phyloP scores from a whole-genome alignment of 768 basidiomycete genomes.

The Hebeloma cylindrosporum region DNA sequence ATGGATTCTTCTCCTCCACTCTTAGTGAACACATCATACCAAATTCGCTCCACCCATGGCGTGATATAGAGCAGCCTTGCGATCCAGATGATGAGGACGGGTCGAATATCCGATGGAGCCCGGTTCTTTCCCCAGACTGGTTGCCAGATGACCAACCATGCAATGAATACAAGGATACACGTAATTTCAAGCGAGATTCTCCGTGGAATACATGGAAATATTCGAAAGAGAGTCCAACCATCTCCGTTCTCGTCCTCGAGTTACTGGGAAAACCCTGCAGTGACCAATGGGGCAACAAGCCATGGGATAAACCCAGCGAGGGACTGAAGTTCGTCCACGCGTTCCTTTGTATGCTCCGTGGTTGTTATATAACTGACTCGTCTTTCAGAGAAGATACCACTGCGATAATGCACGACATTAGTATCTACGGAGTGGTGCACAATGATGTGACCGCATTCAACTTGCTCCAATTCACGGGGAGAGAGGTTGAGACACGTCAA shows the following conservation, averaged over 20 bases:
- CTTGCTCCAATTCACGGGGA: neutral
- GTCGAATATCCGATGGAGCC: too few species aligned
- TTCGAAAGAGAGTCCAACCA: neutral
- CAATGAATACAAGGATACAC: neutral
- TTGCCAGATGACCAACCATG: neutral
- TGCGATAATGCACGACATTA: neutral
- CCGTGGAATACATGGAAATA: neutral
- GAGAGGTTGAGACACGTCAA: neutral
- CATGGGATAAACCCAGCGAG: neutral
- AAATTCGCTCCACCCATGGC: too few species aligned
- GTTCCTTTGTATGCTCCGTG: neutral
- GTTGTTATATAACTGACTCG: neutral
- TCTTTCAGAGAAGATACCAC: neutral
- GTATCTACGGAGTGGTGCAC: neutral
- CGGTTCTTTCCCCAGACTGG: constrained; percentile 2
- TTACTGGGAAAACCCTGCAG: neutral
- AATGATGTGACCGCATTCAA: neutral
- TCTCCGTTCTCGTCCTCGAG: neutral
- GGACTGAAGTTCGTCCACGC: neutral
- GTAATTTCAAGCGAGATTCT: neutral
- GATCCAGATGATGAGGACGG: too few species aligned
- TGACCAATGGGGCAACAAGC: neutral
- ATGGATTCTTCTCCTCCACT: neutral
- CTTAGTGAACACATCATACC: neutral
- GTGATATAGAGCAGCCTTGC: too few species aligned